Evolutionary conservation across 805 yeast genomes (phyloP).

Genomic region (Candida pseudoglaebosa): DNA sequence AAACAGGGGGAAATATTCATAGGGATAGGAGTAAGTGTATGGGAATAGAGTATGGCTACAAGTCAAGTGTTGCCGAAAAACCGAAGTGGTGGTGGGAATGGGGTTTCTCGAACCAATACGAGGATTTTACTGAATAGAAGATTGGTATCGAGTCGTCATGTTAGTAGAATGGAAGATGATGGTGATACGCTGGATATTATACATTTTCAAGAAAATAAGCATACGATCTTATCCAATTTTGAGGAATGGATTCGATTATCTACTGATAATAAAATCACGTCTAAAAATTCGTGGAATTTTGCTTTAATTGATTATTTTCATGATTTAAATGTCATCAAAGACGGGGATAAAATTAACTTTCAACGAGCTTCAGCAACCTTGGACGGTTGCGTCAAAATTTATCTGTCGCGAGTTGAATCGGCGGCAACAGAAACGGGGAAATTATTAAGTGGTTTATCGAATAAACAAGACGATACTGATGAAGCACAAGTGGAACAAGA

Average conservation of each 20-base stretch:
- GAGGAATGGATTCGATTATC: conserved; percentile 50
- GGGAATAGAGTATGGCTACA: background rate
- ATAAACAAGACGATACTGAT: conserved; percentile 22
- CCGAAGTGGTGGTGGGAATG: background rate
- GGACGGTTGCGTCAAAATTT: conserved; percentile 93
- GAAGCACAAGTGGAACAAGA: conserved; percentile 10
- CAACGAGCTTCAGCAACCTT: conserved; percentile 88
- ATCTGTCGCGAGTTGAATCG: conserved; percentile 86
- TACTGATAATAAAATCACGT: conserved; percentile 46
- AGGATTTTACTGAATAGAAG: conserved; percentile 10
- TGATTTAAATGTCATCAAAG: conserved; percentile 45
- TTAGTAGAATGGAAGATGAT: conserved; percentile 16
- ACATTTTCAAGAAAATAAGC: conserved; percentile 38
- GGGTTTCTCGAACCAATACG: background rate
- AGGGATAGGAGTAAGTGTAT: background rate
- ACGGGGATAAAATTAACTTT: conserved; percentile 61
- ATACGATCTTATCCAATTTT: conserved; percentile 40
- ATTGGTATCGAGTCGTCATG: conserved; percentile 13
- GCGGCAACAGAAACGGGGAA: conserved; percentile 89
- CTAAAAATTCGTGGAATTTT: conserved; percentile 47
- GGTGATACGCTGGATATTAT: conserved; percentile 24
- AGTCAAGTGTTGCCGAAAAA: conserved; percentile 4
- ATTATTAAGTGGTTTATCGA: conserved; percentile 69
- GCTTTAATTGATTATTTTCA: conserved; percentile 51
- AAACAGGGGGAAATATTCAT: too few species aligned